Evolutionary conservation across 2,329 filamentous ascomycete genomes (phyloP), one percentile per base, ranked within the genome.

Genomic region (Colletotrichum melonis): DNA sequence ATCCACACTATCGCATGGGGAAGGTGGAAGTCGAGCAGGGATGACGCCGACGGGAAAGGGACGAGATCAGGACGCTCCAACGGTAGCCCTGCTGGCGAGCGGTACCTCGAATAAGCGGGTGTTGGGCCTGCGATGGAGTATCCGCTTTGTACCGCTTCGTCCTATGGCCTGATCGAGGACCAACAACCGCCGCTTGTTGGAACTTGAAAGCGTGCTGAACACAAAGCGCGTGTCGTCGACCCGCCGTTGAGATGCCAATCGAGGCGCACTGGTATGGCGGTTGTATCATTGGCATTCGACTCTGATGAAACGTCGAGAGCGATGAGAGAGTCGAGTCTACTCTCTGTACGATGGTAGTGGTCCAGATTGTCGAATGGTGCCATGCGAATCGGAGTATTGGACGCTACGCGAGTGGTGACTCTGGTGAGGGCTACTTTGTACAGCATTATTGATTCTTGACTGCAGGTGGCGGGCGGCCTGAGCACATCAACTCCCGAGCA

Each of bases 1-100:
- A 60, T 63, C 70, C 57, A 69, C 66, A 68, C 32, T 4, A 28
- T 56, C 7, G 54, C 66, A 75, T 67, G 66, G 73, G 66, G 55
- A 42, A 55, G 56, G 49, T 57, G 57, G 42, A 32, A n/a, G 11
- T 22, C n/a, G 60, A 49, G 35, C 71, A 73, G 71, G 71, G 67
- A 71, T 70, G 14, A 19, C 19, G 55, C 35, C 28, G 46, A 64
- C 67, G 67, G 70, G 70, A 60, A 38, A 38, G 22, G 56, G 66
- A 70, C 35, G 62, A 60, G 46, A 28, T n/a, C 59, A 60, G 28
- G 26, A 49, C 38, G 60, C 46, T 24, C 62, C 59, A 57, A 28
- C 57, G 26, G 8, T 52, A 49, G 22, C 60, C 67, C 55, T 70
- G 67, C 57, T 35, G n/a, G 32, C 38, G 16, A 55, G 59, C 46